phyloP scores from a whole-genome alignment of 169 alveolate genomes.

The Eimeria sp. region DNA sequence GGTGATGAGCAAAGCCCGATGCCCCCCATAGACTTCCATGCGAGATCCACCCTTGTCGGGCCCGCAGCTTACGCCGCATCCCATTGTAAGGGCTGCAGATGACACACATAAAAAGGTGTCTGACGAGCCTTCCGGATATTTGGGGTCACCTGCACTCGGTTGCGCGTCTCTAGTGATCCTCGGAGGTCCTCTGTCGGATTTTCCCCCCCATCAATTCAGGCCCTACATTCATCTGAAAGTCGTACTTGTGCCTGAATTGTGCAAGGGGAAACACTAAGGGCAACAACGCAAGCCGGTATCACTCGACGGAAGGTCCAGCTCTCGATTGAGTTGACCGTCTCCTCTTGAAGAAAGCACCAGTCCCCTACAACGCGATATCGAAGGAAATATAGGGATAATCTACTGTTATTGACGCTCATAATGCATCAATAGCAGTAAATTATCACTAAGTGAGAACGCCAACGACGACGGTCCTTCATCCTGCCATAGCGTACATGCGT shows the following conservation, averaged over 20 bases:
- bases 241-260: not conserved
- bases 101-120: not conserved
- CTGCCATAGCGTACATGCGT: not conserved
- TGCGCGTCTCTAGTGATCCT: not conserved
- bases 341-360: not conserved
- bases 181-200: too few species aligned
- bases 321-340: not conserved
- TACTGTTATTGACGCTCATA: not conserved
- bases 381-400: not conserved
- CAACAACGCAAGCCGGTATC: not conserved
- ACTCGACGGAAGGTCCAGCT: not conserved
- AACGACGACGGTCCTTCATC: not conserved
- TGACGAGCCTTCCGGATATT: not conserved
- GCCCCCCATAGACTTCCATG: not conserved
- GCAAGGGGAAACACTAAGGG: not conserved
- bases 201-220: not conserved
- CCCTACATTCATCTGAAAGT: not conserved
- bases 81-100: conserved; percentile 7
- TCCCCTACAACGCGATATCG: not conserved
- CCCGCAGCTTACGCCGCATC: not conserved
- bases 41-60: not conserved
- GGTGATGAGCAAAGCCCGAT: not conserved
- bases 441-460: not conserved
- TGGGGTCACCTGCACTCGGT: not conserved
- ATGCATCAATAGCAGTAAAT: not conserved